These are phyloP conservation scores for Dalechampia spathulata DNA, from an alignment of 441 rosid species.

Conservation along the genomic window DNA sequence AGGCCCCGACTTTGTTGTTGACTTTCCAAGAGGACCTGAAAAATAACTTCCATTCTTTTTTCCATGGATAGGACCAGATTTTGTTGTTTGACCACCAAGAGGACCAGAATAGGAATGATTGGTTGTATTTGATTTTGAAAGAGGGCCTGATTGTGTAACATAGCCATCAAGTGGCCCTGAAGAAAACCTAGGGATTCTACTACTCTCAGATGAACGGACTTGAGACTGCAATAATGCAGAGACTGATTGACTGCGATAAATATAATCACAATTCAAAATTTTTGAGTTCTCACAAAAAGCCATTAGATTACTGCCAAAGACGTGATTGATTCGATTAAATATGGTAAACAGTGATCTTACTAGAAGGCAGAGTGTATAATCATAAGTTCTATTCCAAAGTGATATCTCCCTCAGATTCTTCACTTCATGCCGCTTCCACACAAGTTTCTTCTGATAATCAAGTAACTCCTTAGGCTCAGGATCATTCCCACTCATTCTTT, in stretches of 20 bases:
- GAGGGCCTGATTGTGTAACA: constrained; percentile 41
- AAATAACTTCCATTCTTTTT: constrained; percentile 44
- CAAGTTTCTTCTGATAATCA: constrained; percentile 71
- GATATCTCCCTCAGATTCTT: constrained; percentile 65
- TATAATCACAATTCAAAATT: constrained; percentile 42
- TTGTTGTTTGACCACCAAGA: constrained; percentile 39
- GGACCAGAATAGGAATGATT: constrained; percentile 81
- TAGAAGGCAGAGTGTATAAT: constrained; percentile 60
- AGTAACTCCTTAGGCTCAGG: constrained; percentile 46
- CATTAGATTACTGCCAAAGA: constrained; percentile 52
- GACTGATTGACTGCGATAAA: constrained; percentile 63
- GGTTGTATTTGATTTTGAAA: constrained; percentile 34
- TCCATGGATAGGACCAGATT: constrained; percentile 42
- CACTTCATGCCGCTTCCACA: constrained; percentile 87
- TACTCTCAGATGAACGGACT: constrained; percentile 45
- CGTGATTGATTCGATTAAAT: constrained; percentile 49
- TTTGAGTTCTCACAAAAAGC: constrained; percentile 36
- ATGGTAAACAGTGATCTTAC: constrained; percentile 75
- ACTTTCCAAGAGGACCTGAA: constrained; percentile 68
- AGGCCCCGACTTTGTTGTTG: constrained; percentile 55
- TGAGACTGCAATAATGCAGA: constrained; percentile 54
- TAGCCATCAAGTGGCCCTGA: constrained; percentile 70
- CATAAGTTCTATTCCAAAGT: constrained; percentile 84
- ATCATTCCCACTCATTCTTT: constrained; percentile 57
- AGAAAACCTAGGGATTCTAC: constrained; percentile 53